phyloP scores from a whole-genome alignment of 73 alveolate species.

The Tetrahymena thermophila region DNA sequence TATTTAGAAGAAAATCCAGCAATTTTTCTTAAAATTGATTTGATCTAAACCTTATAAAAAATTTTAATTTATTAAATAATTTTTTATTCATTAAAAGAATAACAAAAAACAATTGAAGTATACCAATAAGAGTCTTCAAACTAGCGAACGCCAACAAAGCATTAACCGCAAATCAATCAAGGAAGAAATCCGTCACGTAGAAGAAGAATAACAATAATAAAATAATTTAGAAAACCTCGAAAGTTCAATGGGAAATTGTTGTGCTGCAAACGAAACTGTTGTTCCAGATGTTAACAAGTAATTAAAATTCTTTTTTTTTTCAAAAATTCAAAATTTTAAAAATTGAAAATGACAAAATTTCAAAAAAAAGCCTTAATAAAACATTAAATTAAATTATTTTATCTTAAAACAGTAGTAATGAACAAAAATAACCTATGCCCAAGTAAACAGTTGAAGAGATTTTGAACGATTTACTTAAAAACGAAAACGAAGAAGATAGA shows the following conservation, averaged over 20 bases:
- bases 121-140: not conserved
- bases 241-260: not conserved
- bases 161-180: not conserved
- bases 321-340: not conserved
- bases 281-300: not conserved
- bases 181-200: not conserved
- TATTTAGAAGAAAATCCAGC: not conserved
- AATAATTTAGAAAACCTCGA: not conserved
- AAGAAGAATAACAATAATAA: not conserved
- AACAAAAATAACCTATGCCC: not conserved
- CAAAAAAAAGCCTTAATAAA: not conserved
- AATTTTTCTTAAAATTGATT: not conserved
- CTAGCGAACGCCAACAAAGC: not conserved
- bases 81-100: not conserved
- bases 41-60: not conserved
- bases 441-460: not conserved
- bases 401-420: not conserved
- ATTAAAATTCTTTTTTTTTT: not conserved
- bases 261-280: slow-evolving; percentile 5
- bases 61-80: not conserved
- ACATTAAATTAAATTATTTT: not conserved
- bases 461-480: not conserved
- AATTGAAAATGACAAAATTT: not conserved
- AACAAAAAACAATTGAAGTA: not conserved
- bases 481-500: not conserved